These are phyloP conservation scores for Crinitomyces ghanaensis DNA, from an alignment of 805 yeast genomes.

Conservation along the genomic window DNA sequence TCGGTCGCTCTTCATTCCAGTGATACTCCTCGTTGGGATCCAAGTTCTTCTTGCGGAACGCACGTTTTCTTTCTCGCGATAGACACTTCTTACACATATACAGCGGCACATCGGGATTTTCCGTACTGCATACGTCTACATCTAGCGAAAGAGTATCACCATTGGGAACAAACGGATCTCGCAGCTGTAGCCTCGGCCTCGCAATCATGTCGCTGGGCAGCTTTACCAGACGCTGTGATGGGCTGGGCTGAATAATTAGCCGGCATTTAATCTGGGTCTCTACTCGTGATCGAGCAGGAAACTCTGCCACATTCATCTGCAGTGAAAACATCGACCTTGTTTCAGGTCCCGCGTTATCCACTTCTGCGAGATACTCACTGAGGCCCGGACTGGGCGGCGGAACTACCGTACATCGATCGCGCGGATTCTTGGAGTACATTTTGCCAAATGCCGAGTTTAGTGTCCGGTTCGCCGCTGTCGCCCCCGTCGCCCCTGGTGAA, in stretches of 20 bases:
- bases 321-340: too few species aligned
- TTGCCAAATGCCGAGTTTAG: too few species aligned
- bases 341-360: too few species aligned
- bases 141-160: slow-evolving; percentile 39
- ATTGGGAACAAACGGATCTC: slow-evolving; percentile 20
- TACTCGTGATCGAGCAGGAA: slow-evolving; percentile 79
- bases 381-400: too few species aligned
- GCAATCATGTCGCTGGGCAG: slow-evolving; percentile 81
- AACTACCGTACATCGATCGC: too few species aligned
- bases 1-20: slow-evolving; percentile 63
- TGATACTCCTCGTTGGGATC: slow-evolving; percentile 59
- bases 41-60: slow-evolving; percentile 79
- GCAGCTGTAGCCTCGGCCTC: slow-evolving; percentile 68
- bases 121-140: slow-evolving; percentile 58
- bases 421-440: too few species aligned
- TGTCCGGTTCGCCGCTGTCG: too few species aligned
- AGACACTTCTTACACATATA: slow-evolving; percentile 81
- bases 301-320: slow-evolving; percentile 27
- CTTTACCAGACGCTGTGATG: slow-evolving; percentile 61
- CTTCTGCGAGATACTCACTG: too few species aligned
- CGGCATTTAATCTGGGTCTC: slow-evolving; percentile 88
- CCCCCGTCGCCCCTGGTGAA: too few species aligned
- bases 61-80: slow-evolving; percentile 87
- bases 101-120: slow-evolving; percentile 36
- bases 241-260: slow-evolving; percentile 61